Conservation (phyloP, 2,329 filamentous ascomycete genomes). For the Ophiosphaerella herpotricha region DNA sequence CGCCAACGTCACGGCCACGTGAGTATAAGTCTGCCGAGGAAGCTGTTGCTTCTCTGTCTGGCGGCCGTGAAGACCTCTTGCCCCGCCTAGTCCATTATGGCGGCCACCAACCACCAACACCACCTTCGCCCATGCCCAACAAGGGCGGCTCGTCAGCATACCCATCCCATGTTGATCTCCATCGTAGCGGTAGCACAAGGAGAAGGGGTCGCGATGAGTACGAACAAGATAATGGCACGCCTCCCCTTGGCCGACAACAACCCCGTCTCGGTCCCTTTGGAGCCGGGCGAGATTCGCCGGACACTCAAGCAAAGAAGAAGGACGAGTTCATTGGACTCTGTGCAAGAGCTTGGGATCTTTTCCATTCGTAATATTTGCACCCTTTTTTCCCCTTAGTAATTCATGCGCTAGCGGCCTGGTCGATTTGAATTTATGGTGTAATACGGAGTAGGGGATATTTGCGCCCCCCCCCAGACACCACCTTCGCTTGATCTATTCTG, state of each 20-base stretch:
- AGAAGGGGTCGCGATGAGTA: slow-evolving; percentile 87
- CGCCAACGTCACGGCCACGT: slow-evolving; percentile 65
- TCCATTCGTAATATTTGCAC: slow-evolving; percentile 71
- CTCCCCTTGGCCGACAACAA: slow-evolving; percentile 72
- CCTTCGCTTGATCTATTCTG: slow-evolving; percentile 23
- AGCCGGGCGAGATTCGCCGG: slow-evolving; percentile 80
- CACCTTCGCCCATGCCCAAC: slow-evolving; percentile 74
- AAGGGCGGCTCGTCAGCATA: slow-evolving; percentile 41
- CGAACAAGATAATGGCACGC: slow-evolving; percentile 82
- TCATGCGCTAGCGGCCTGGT: slow-evolving; percentile 11
- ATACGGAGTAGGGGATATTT: slow-evolving; percentile 23
- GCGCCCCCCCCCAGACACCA: slow-evolving; percentile 18
- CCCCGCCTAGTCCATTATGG: slow-evolving; percentile 96
- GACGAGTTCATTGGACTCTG: slow-evolving; percentile 90
- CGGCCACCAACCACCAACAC: slow-evolving; percentile 89
- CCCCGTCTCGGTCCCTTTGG: slow-evolving; percentile 68
- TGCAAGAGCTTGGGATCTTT: slow-evolving; percentile 91
- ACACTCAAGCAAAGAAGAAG: slow-evolving; percentile 82
- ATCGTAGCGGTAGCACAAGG: slow-evolving; percentile 65
- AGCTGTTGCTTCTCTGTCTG: slow-evolving; percentile 85
- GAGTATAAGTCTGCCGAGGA: slow-evolving; percentile 97
- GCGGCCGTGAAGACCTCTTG: slow-evolving; percentile 87
- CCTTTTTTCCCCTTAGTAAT: slow-evolving; percentile 16
- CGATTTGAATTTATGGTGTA: slow-evolving; percentile 22
- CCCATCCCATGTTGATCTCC: slow-evolving; percentile 35